Percentiles rank a stretch among this genome's conserved stretches.
phyloP scores from a whole-genome alignment of 371 early-diverging fungal species.

The Mortierella sp. region DNA sequence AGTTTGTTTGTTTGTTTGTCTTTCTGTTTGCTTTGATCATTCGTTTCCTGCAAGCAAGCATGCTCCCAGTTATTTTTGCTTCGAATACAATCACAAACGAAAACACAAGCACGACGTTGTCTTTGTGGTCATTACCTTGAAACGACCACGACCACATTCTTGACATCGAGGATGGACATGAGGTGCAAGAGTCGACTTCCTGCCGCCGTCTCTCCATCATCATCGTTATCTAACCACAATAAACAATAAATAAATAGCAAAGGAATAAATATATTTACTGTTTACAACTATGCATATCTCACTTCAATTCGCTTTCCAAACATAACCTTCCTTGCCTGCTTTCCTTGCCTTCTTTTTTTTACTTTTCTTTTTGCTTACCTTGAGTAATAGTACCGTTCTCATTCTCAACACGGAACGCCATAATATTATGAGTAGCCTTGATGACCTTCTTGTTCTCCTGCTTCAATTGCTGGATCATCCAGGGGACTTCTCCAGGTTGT shows the following conservation, averaged over 20 bases:
- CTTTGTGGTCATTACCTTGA: slow-evolving; percentile 61
- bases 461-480: slow-evolving; percentile 72
- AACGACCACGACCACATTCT: slow-evolving; percentile 88
- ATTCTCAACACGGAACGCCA: slow-evolving; percentile 86
- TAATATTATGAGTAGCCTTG: slow-evolving; percentile 91
- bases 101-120: too few species aligned
- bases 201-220: slow-evolving; percentile 89
- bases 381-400: slow-evolving; percentile 71
- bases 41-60: background rate
- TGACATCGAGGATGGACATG: slow-evolving; percentile 80
- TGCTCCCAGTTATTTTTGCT: background rate
- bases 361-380: slow-evolving; percentile 29
- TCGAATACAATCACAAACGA: background rate
- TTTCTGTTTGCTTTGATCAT: background rate
- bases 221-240: slow-evolving; percentile 73
- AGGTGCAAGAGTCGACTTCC: slow-evolving; percentile 85
- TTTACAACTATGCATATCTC: background rate
- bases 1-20: background rate
- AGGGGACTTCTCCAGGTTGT: slow-evolving; percentile 69
- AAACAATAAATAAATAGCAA: background rate
- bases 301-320: background rate
- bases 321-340: background rate
- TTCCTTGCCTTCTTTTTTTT: too few species aligned
- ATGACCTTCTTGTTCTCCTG: slow-evolving; percentile 82
- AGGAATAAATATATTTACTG: too few species aligned